Conservation (phyloP, 2,329 filamentous ascomycete genomes). For the Lecanicillium sp. region DNA sequence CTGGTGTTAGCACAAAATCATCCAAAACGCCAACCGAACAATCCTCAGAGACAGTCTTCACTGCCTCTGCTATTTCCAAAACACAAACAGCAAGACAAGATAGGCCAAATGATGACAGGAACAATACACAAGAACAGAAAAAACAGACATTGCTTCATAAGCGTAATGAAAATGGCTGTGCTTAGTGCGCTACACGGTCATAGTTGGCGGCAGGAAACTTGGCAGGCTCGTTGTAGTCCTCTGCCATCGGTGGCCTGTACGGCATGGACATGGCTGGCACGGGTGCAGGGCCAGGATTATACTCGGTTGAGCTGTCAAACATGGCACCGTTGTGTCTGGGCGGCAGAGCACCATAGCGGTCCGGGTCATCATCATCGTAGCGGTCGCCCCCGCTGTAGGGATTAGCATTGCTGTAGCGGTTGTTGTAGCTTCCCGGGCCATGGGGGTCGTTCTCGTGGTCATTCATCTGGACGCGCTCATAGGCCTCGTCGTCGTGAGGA, state of each 20-base stretch:
- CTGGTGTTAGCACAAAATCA: no score
- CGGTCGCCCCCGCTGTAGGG: slow-evolving; percentile 25
- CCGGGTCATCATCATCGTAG: slow-evolving; percentile 29
- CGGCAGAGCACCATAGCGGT: slow-evolving; percentile 29
- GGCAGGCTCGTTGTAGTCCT: background rate
- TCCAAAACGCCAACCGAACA: no score
- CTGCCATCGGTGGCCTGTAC: slow-evolving; percentile 16
- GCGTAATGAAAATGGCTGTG: no score
- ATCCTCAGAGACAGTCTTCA: no score
- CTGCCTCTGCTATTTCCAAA: no score
- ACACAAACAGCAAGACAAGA: no score
- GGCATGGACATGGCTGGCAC: slow-evolving; percentile 12
- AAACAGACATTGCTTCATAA: no score
- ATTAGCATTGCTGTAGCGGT: slow-evolving; percentile 27
- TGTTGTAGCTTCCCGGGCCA: slow-evolving; percentile 21
- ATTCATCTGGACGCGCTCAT: slow-evolving; percentile 51
- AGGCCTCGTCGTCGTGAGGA: slow-evolving; percentile 58
- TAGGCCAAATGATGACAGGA: no score
- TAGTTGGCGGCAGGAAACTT: slow-evolving; percentile 7
- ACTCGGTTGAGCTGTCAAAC: slow-evolving; percentile 45
- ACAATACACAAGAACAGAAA: no score
- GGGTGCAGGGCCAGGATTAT: slow-evolving; percentile 23
- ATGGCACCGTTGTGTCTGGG: slow-evolving; percentile 27
- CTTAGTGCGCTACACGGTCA: slow-evolving; percentile 3
- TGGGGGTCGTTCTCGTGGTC: slow-evolving; percentile 36